Base-by-base conservation (phyloP, 176 grass and related monocot genomes). In the Bromus sterilis region DNA sequence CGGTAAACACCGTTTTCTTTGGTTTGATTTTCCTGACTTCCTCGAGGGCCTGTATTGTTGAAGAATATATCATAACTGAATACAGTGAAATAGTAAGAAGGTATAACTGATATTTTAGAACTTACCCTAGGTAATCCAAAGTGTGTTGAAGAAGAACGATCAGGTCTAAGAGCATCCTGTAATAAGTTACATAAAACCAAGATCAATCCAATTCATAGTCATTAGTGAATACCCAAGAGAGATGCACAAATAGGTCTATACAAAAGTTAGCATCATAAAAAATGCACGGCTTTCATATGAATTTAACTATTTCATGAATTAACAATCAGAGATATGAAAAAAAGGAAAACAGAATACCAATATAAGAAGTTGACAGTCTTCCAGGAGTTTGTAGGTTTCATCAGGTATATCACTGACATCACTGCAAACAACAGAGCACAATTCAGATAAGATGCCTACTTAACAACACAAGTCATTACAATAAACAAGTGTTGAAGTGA, bases 331-430 rank as follows among this genome's bases (percentile, higher is more conserved):
- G 15, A 76, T 18, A 78, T 37, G 39, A 21, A 53, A 2, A 53
- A 53, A 21, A 6, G 43, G 20, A 51, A 18, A 60, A 67, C 83
- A 66, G 9, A n/a, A 75, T 83, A 98, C 96, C 93, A 98, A 76
- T 83, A 98, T 93, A 53, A 95, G 89, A 83, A 99, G 89, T 74
- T 99, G 85, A 72, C 96, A 99, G 64, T 93, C 78, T 82, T 93
- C 84, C 35, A 99, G 72, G 83, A 99, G 91, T 71, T 82, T 76
- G 32, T 99, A 99, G 67, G 93, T 99, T 89, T 95, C 88, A 84
- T 95, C 91, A 63, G 96, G 96, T 93, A 98, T 98, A 33, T 95
- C 93, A 83, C 96, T 98, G 56, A 90, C 93, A 85, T 93, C 96
- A 83, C 96, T 98, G 85, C 72, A 78, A 79, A 66, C 11, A 81